Base-by-base conservation (phyloP, 2,329 filamentous ascomycete species). In the Graphilbum ipis-grandicollis region DNA sequence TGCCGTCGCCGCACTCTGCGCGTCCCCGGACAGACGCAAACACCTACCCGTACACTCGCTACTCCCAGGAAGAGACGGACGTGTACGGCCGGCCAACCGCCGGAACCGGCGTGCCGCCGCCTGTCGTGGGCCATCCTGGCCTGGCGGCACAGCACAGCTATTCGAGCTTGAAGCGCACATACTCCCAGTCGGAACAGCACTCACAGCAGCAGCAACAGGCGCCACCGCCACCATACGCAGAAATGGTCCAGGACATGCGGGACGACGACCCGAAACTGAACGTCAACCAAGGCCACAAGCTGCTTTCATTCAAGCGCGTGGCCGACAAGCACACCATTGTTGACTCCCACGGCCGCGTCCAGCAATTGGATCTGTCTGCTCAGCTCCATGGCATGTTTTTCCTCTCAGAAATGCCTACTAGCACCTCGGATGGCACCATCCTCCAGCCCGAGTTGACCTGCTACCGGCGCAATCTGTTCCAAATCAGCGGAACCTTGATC, bases 391-490 rank as follows among this genome's bases (percentile, higher is more conserved):
- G 81, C 60, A 86, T 88, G 80, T 88, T 88, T 61, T 88, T 88
- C 54, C 63, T 88, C 23, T 84, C 81, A 22, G 81, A 88, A 52
- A 79, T 80, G 60, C 76, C 79, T 2, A 68, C 77, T 49, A 73
- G 66, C 42, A 59, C 63, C 38, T 63, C 55, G 45, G 71, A 78
- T 45, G 70, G 68, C 41, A 62, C 56, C 33, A 53, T 67, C 33
- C 60, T 76, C 35, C 78, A 80, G 52, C 83, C 73, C 36, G 88
- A 96, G 58, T 58, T 96, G 53, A 96, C 88, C 3, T 96, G 88
- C 65, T 96, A 96, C 57, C 79, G 88, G 45, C 75, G 88, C 34
- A 96, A 96, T 52, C 65, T 96, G 34, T 96, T 96, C 57, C 88
- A 94, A 56, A 92, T 94, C 50, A 93, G 85, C 42, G 88, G 88